Conservation (phyloP, 176 grass and related monocot species). For the Coix lacrymajobi region DNA sequence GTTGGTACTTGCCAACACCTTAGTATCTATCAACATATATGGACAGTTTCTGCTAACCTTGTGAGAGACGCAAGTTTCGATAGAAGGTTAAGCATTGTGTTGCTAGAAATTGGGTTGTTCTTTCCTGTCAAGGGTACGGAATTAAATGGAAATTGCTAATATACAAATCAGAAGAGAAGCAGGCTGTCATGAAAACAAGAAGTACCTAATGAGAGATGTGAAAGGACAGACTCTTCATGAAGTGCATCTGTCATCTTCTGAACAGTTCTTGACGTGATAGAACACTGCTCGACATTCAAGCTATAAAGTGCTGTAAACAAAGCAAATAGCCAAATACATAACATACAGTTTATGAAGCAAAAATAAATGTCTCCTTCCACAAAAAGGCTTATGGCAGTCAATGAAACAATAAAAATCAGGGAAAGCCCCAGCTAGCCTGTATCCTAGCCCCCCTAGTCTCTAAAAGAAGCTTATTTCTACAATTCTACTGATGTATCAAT, state of each 20-base stretch:
- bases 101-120: conserved; percentile 85
- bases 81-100: conserved; percentile 80
- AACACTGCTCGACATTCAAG: conserved; percentile 93
- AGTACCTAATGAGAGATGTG: conserved; percentile 93
- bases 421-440: not conserved
- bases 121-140: conserved; percentile 53
- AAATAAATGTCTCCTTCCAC: not conserved
- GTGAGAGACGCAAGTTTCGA: conserved; percentile 78
- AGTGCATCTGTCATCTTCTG: conserved; percentile 87
- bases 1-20: conserved; percentile 5
- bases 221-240: conserved; percentile 69
- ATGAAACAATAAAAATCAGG: not conserved
- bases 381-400: not conserved
- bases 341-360: conserved; percentile 7
- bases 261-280: conserved; percentile 88
- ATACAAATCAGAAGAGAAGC: conserved; percentile 11
- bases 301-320: conserved; percentile 72
- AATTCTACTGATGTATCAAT: not conserved
- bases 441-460: not conserved
- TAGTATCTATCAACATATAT: conserved; percentile 11
- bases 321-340: conserved; percentile 21
- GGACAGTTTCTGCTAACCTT: conserved; percentile 52
- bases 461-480: not conserved
- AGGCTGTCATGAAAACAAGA: not conserved
- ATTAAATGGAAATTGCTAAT: conserved; percentile 20